phyloP scores from a whole-genome alignment of 495 filamentous ascomycete genomes.

The Podospora fimiseda region DNA sequence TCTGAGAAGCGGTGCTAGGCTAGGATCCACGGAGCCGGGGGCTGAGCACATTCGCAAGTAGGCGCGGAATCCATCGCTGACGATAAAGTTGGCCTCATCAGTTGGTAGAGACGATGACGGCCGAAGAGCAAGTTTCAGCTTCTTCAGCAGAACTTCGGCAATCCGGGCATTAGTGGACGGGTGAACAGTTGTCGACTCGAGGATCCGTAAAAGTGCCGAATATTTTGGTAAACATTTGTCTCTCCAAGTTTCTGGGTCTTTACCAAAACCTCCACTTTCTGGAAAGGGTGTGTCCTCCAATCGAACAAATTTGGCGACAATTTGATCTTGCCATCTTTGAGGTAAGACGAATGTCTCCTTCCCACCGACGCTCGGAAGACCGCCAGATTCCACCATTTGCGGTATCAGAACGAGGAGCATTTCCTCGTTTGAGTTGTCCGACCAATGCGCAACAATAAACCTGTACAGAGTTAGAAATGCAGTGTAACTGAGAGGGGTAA shows the following conservation, averaged over 20 bases:
- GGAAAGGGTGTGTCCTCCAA: conserved; percentile 51
- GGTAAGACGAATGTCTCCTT: conserved; percentile 56
- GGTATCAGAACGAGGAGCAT: conserved; percentile 65
- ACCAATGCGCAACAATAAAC: conserved; percentile 71
- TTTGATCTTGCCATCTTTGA: conserved; percentile 61
- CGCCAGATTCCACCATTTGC: conserved; percentile 53
- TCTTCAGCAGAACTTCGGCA: conserved; percentile 49
- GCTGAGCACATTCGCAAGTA: conserved; percentile 47
- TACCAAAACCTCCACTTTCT: conserved; percentile 46
- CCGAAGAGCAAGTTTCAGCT: conserved; percentile 50
- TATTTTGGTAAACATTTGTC: conserved; percentile 51
- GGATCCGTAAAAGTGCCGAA: conserved; percentile 44
- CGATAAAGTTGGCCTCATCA: conserved; percentile 53
- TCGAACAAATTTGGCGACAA: conserved; percentile 56
- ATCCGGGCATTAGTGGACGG: conserved; percentile 49
- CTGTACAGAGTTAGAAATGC: conserved; percentile 30
- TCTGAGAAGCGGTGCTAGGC: conserved; percentile 52
- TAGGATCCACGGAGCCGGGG: conserved; percentile 43
- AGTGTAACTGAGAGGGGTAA: neutral
- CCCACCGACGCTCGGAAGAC: conserved; percentile 38
- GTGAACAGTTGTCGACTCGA: conserved; percentile 43
- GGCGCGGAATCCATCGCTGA: conserved; percentile 49
- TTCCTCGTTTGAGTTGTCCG: conserved; percentile 52
- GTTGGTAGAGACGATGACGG: conserved; percentile 47
- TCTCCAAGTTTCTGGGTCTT: conserved; percentile 48